A percentile compares a stretch with the other conserved stretches of the same genome.
These are phyloP conservation scores for Fusarium subglutinans DNA, from an alignment of 2,329 filamentous ascomycete species.

Conservation along the genomic window DNA sequence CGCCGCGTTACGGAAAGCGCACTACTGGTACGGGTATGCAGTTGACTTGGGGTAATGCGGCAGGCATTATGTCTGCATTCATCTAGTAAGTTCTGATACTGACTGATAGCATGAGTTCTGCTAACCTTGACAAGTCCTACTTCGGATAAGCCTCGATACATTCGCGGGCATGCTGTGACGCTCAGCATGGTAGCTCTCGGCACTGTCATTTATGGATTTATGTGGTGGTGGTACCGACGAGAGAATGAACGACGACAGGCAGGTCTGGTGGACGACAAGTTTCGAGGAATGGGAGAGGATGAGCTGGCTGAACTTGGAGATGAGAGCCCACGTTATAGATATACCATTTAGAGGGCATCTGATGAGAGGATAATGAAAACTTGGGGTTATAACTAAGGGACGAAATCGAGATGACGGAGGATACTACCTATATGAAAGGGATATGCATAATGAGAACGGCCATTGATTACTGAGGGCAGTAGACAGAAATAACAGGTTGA, in stretches of 20 bases:
- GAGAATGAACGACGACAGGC: constrained; percentile 58
- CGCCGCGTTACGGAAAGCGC: constrained; percentile 79
- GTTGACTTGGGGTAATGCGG: constrained; percentile 74
- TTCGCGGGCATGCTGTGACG: constrained; percentile 69
- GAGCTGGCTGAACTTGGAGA: constrained; percentile 62
- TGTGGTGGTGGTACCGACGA: constrained; percentile 62
- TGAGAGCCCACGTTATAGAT: constrained; percentile 60
- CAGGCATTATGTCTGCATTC: constrained; percentile 79
- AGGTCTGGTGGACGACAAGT: constrained; percentile 50
- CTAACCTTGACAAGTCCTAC: constrained; percentile 51
- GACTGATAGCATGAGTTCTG: not conserved
- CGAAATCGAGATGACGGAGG: not conserved
- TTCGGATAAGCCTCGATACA: constrained; percentile 64
- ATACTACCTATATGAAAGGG: not conserved
- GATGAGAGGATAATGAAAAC: not conserved
- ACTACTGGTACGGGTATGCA: constrained; percentile 77
- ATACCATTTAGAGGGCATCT: constrained; percentile 48
- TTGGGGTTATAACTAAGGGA: not conserved
- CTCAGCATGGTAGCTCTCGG: constrained; percentile 66
- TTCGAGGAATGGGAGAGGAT: constrained; percentile 55
- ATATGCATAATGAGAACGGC: not conserved
- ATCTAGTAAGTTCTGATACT: constrained; percentile 55
- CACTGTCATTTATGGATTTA: constrained; percentile 60
- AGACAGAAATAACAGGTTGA: not conserved
- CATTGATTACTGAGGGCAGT: not conserved